These are phyloP conservation scores for Rhynchospora tenuis DNA, from an alignment of 176 grass and related monocot genomes.

Conservation along the genomic window DNA sequence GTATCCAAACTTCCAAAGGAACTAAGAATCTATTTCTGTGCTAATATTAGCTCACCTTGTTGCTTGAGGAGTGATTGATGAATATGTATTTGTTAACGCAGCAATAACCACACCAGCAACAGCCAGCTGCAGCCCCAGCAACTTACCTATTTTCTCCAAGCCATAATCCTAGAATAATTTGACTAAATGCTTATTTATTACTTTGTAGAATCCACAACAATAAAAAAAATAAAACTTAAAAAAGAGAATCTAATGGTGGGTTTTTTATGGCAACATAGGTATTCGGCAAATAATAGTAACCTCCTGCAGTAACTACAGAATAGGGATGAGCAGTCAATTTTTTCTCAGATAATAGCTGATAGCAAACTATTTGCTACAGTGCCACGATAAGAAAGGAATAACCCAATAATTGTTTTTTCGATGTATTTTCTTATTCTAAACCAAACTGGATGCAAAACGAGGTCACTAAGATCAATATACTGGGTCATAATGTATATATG, in stretches of 20 bases:
- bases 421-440: background rate
- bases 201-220: background rate
- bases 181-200: constrained; percentile 9
- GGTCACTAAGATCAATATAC: background rate
- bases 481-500: background rate
- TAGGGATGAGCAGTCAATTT: background rate
- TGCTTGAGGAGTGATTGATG: constrained; percentile 39
- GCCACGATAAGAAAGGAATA: background rate
- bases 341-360: background rate
- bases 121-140: constrained; percentile 60
- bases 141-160: constrained; percentile 64
- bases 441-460: background rate
- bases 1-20: background rate
- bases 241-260: no score
- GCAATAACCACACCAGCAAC: constrained; percentile 57
- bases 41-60: constrained; percentile 36
- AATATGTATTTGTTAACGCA: constrained; percentile 73
- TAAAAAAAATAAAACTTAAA: background rate
- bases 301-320: background rate
- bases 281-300: background rate
- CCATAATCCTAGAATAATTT: constrained; percentile 49
- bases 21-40: background rate
- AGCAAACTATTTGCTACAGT: background rate
- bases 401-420: background rate
- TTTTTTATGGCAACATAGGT: background rate